Conservation (phyloP, 179 eudicot species). For the Beta corolliflora region DNA sequence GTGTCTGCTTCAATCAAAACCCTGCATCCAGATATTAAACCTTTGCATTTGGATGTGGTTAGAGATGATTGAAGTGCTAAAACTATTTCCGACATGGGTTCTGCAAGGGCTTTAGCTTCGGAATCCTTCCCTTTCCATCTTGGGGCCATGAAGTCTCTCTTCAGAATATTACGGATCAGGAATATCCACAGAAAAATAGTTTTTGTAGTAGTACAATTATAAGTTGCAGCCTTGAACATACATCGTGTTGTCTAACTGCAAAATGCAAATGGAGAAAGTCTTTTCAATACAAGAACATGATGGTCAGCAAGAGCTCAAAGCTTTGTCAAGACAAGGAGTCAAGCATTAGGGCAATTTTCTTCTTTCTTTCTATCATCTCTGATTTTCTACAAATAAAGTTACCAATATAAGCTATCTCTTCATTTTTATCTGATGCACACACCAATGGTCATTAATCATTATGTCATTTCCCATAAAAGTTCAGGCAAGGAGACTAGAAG, state of each 20-base stretch:
- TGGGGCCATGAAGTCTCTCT: constrained; percentile 34
- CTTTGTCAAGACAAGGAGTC: background rate
- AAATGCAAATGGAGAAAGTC: background rate
- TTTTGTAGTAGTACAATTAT: background rate
- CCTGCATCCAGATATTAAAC: constrained; percentile 47
- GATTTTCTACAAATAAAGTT: too few species aligned
- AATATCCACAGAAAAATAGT: background rate
- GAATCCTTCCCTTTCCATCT: constrained; percentile 67
- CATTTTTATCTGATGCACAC: too few species aligned
- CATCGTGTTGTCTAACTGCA: background rate
- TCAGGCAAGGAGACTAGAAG: too few species aligned
- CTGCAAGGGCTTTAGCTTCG: constrained; percentile 53
- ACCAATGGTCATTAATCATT: too few species aligned
- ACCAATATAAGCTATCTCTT: too few species aligned
- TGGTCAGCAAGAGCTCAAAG: background rate
- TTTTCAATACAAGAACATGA: background rate
- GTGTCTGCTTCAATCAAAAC: constrained; percentile 48
- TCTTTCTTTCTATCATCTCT: too few species aligned
- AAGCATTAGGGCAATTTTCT: background rate
- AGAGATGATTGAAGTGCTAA: constrained; percentile 45
- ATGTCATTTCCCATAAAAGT: too few species aligned
- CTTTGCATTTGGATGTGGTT: constrained; percentile 38
- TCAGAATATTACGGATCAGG: background rate
- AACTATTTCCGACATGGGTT: constrained; percentile 59
- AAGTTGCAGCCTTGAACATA: background rate